These are phyloP conservation scores for Gilbertella persicaria DNA, from an alignment of 371 early-diverging fungal genomes.

Conservation along the genomic window DNA sequence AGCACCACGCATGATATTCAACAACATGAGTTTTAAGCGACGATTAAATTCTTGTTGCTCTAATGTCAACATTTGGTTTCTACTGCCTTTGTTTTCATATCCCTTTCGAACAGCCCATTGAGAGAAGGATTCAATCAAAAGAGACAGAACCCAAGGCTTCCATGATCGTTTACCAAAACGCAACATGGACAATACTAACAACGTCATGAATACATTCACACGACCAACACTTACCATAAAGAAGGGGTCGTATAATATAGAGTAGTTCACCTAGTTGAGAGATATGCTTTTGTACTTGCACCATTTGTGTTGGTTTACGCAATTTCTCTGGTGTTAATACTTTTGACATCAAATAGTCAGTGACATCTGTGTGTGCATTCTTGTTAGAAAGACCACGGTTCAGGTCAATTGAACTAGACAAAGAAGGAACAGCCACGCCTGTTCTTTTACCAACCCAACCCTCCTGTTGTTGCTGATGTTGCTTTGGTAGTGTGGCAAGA, in stretches of 20 bases:
- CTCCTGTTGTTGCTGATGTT: background rate
- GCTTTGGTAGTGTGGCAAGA: background rate
- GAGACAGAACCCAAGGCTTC: constrained; percentile 85
- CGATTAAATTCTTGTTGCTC: constrained; percentile 81
- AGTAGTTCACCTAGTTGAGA: constrained; percentile 75
- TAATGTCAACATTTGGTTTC: constrained; percentile 52
- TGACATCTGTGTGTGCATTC: constrained; percentile 50
- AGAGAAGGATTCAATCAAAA: constrained; percentile 70
- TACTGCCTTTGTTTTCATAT: constrained; percentile 36
- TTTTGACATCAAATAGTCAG: constrained; percentile 65
- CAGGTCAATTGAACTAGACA: constrained; percentile 31
- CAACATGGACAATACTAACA: constrained; percentile 70
- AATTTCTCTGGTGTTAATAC: constrained; percentile 65
- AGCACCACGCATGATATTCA: constrained; percentile 85
- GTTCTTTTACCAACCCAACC: constrained; percentile 50
- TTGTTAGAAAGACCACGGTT: constrained; percentile 14
- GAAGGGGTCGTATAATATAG: constrained; percentile 82
- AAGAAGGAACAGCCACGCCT: constrained; percentile 36
- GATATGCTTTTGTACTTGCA: constrained; percentile 57
- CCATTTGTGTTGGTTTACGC: constrained; percentile 68
- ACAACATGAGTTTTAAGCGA: constrained; percentile 68
- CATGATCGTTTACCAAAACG: constrained; percentile 77
- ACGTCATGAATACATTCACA: background rate
- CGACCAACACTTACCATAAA: constrained; percentile 60
- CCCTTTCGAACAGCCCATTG: constrained; percentile 40